phyloP scores from a whole-genome alignment of 1,139 yeast genomes.

The Yamadazyma diddensiae region DNA sequence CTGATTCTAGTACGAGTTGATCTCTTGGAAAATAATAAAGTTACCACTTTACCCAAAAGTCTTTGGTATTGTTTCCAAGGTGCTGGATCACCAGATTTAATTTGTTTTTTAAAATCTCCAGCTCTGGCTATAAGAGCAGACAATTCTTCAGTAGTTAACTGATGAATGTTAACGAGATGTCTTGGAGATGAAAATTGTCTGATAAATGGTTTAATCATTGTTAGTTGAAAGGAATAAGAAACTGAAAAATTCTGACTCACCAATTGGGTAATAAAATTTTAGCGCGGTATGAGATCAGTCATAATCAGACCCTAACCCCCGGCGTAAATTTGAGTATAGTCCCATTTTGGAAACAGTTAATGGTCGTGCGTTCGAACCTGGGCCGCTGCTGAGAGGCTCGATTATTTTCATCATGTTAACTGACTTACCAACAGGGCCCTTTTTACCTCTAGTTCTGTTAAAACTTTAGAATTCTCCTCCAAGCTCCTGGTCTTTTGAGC shows the following conservation, averaged over 20 bases:
- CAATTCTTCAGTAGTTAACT: conserved; percentile 69
- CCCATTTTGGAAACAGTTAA: no score
- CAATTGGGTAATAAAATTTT: conserved; percentile 1
- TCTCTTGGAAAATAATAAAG: conserved; percentile 82
- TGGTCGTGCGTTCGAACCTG: no score
- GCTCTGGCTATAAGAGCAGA: conserved; percentile 67
- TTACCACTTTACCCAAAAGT: conserved; percentile 75
- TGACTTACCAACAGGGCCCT: not conserved
- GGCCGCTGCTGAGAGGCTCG: no score
- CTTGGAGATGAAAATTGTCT: conserved; percentile 30
- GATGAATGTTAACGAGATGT: conserved; percentile 78
- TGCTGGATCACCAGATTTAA: conserved; percentile 49
- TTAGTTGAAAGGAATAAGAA: no score
- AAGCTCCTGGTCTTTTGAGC: not conserved
- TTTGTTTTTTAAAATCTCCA: conserved; percentile 52
- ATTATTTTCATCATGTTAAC: no score
- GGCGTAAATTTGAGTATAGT: no score
- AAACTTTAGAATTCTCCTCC: not conserved
- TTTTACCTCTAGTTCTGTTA: not conserved
- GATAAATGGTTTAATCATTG: conserved; percentile 8
- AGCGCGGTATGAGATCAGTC: conserved; percentile 2
- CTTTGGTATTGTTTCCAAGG: conserved; percentile 50
- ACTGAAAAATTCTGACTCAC: conserved; percentile 1
- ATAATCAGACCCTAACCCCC: no score
- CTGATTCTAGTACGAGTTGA: conserved; percentile 94